A percentile compares a stretch with the other conserved stretches of the same genome.
Conservation (phyloP, 2,329 filamentous ascomycete species). For the Aulographum hederae region DNA sequence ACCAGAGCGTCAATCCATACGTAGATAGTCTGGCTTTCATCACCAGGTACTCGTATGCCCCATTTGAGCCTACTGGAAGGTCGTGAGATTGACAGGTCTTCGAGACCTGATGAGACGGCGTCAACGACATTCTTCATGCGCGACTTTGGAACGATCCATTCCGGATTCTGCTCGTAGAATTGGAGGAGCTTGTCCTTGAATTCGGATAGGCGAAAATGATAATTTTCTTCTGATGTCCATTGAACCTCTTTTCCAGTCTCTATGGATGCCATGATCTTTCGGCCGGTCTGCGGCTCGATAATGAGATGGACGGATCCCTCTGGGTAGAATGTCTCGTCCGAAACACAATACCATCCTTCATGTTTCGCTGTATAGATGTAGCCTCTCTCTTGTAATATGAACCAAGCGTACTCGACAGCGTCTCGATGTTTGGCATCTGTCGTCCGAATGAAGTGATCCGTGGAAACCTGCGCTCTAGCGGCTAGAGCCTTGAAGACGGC, state of each 20-base stretch:
- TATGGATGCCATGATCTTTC: constrained; percentile 59
- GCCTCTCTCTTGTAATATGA: constrained; percentile 53
- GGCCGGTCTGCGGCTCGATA: constrained; percentile 63
- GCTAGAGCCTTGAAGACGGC: constrained; percentile 64
- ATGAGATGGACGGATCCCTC: constrained; percentile 53
- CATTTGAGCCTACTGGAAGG: constrained; percentile 61
- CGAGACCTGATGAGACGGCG: constrained; percentile 59
- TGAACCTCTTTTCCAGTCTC: constrained; percentile 90
- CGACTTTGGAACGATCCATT: constrained; percentile 54
- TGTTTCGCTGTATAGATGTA: constrained; percentile 76
- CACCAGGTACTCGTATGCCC: constrained; percentile 79
- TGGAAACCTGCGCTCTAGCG: constrained; percentile 45
- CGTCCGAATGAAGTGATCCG: constrained; percentile 84
- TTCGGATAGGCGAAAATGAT: constrained; percentile 79
- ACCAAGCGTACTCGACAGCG: constrained; percentile 82
- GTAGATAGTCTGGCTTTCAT: constrained; percentile 78
- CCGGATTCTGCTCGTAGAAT: constrained; percentile 61
- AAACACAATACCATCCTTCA: constrained; percentile 90
- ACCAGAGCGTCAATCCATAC: constrained; percentile 95
- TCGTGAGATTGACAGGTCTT: constrained; percentile 78
- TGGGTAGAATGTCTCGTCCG: constrained; percentile 93
- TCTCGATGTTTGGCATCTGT: constrained; percentile 68
- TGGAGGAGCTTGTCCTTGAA: constrained; percentile 62
- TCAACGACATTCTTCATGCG: constrained; percentile 33
- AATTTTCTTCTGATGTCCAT: constrained; percentile 85